Base-by-base conservation (phyloP, 2,329 filamentous ascomycete genomes). In the Stemphylium lycopersici region DNA sequence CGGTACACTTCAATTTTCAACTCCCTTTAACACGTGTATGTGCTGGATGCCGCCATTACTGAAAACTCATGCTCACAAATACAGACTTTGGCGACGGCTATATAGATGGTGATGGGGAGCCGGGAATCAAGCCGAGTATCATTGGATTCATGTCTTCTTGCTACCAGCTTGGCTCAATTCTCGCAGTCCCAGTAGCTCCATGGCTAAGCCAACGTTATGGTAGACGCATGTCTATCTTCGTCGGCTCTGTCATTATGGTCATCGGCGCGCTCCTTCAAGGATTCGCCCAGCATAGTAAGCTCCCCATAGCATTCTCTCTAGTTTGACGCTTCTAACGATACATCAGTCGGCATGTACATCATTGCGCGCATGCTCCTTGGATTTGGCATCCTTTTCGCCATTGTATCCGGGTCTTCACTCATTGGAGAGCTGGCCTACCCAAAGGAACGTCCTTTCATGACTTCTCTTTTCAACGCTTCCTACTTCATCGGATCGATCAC, bases 381-480 rank as follows among this genome's bases (percentile, higher is more conserved):
- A 13, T 81, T 83, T 20, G 85, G 85, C n/a, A 84, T 87, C 42
- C 81, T 83, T 0, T 84, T 83, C 59, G 82, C 80, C 55, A 86
- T 86, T 56, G 81, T 86, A 31, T 81, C 83, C 2, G 84, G 82
- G 4, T 82, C 84, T 1, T 79, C 81, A 31, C 72, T 87, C 44
- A 83, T 87, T 24, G 84, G 83, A 70, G 85, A 87, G 65, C 74
- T 87, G 22, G 83, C 79, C 1, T 81, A 87, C 63, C 84, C 84
- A 2, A 86, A 84, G 66, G 84, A 87, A 69, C 82, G 85, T 56
- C 77, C 84, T 0, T 76, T 83, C n/a, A 62, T 87, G 48, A 87
- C 83, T 1, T 85, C 83, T 6, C 73, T 86, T 1, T 87, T 87
- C 77, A 87, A 87, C 62, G 80, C 83, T 1, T 83, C 81, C 1